Evolutionary conservation across 768 basidiomycete species (phyloP), one percentile per base, ranked within the genome.

Genomic region (Cyathus striatus): DNA sequence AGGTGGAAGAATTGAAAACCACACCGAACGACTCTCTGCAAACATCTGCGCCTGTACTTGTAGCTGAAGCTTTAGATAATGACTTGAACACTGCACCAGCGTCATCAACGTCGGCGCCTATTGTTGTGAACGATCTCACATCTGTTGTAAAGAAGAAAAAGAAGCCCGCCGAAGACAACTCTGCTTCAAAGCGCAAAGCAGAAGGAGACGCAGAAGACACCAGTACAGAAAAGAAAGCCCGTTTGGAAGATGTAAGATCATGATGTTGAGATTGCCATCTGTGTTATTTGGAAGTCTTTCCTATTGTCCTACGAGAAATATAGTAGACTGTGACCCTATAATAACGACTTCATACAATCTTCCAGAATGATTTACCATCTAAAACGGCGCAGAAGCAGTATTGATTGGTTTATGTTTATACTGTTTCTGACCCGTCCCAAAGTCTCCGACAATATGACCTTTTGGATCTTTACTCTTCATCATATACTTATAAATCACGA

Each of bases 401-500:
- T 63, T 51, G 34, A 85, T 74, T 23, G 54, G 55, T 34, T 59
- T 60, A 60, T 91, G 89, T 59, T 81, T 88, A 58, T 81, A 97
- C 52, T 65, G 67, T 61, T 79, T 88, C 65, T 85, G 85, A 2
- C 81, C 88, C 2, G 61, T 60, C 13, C 88, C 91, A 61, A 92
- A 94, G 55, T 96, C 94, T 4, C 79, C 78, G 6, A 85, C 90
- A n/a, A 88, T 65, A 55, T 96, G 93, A 7, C 94, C 96, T 39
- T 64, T 70, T 35, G 70, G 70, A 38, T 68, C 82, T 52, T 70
- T 79, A 63, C 92, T 93, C 63, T 77, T 70, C 66, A 98, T 64
- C 70, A 92, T 81, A 63, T 97, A 99, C 68, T 98, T 98, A 73
- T 99, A 98, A 45, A 84, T 96, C 30, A 93, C 87, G 49, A 96